phyloP scores from a whole-genome alignment of 495 filamentous ascomycete genomes.

The Trichoderma reesei region DNA sequence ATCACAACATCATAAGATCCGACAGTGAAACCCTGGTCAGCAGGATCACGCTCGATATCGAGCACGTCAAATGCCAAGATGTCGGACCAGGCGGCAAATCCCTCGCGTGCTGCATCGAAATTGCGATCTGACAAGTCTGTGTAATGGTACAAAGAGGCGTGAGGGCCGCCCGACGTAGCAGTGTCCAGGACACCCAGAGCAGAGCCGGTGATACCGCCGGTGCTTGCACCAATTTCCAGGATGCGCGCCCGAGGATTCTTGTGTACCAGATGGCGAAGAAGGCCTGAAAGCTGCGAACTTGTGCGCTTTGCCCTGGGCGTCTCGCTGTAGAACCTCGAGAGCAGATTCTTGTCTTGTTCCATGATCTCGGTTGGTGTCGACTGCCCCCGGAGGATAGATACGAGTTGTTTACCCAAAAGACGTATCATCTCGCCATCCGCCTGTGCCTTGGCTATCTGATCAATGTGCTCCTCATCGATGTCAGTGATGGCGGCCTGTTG shows the following conservation, averaged over 20 bases:
- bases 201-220: conserved; percentile 21
- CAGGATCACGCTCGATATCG: conserved; percentile 22
- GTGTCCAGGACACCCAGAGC: conserved; percentile 16
- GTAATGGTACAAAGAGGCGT: conserved; percentile 23
- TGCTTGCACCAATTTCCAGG: conserved; percentile 23
- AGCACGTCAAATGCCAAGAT: conserved; percentile 24
- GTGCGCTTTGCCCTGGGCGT: no score
- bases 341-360: no score
- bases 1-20: conserved; percentile 21
- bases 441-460: no score
- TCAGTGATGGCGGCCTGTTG: no score
- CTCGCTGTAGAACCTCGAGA: no score
- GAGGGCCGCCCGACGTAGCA: conserved; percentile 14
- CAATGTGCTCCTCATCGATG: no score
- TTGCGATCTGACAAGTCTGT: conserved; percentile 37
- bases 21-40: conserved; percentile 24
- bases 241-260: conserved; percentile 19
- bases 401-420: no score
- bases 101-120: conserved; percentile 27
- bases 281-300: no score
- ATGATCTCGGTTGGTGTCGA: no score
- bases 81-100: conserved; percentile 15
- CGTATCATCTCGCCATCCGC: no score
- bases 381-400: no score
- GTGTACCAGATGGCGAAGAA: neutral